Conservation (phyloP, 306 rosid genomes). For the Pueraria montana region DNA sequence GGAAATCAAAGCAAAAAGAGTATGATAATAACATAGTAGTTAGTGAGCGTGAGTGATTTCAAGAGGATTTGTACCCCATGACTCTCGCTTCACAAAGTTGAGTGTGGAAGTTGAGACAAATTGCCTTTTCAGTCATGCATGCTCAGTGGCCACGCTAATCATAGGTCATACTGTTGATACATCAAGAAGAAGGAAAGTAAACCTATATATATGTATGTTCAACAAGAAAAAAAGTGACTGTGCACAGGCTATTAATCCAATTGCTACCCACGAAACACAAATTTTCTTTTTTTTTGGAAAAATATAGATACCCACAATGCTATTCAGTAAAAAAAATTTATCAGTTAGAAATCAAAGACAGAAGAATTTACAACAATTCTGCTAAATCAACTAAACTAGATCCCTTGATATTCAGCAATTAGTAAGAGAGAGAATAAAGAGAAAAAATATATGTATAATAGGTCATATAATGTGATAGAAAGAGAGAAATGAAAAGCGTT, state of each 20-base stretch:
- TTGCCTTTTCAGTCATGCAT: slow-evolving; percentile 39
- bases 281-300: no score
- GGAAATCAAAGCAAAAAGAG: slow-evolving; percentile 39
- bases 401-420: no score
- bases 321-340: no score
- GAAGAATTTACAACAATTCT: no score
- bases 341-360: no score
- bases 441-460: no score
- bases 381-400: no score
- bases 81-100: slow-evolving; percentile 19
- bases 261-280: slow-evolving; percentile 30
- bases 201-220: slow-evolving; percentile 2
- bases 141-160: not conserved
- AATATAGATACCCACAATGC: no score
- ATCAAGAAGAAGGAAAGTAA: not conserved
- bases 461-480: no score
- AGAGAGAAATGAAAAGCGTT: no score
- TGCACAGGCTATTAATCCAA: slow-evolving; percentile 38
- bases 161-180: slow-evolving; percentile 33
- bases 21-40: slow-evolving; percentile 35
- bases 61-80: slow-evolving; percentile 29
- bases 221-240: slow-evolving; percentile 46
- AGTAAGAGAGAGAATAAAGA: no score
- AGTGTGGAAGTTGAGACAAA: slow-evolving; percentile 40
- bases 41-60: slow-evolving; percentile 28